A percentile compares a stretch with the other conserved stretches of the same genome.
These are phyloP conservation scores for Tribonema minus DNA, from an alignment of 108 stramenopile genomes.

Conservation along the genomic window DNA sequence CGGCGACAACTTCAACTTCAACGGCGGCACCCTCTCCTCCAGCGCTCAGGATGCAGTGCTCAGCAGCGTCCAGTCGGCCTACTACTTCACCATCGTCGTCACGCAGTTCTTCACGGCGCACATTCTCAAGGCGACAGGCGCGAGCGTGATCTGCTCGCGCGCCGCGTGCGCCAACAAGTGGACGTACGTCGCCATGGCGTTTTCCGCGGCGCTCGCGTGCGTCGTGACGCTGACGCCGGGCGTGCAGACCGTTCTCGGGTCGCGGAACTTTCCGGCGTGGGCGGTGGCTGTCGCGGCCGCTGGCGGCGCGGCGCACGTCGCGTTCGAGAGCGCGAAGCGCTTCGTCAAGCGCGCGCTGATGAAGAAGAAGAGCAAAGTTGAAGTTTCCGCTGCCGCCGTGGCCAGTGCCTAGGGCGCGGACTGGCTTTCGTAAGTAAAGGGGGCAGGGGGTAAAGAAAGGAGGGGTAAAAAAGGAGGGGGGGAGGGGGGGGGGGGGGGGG, in stretches of 20 bases:
- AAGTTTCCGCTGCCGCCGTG: too few relatives aligned
- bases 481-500: too few relatives aligned
- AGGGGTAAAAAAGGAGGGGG: too few relatives aligned
- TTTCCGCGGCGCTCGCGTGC: background rate
- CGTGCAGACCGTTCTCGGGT: background rate
- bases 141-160: background rate
- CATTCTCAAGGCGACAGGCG: background rate
- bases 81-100: background rate
- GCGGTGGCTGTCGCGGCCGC: background rate
- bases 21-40: background rate
- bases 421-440: too few relatives aligned
- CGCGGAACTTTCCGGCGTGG: background rate
- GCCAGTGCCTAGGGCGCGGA: too few relatives aligned
- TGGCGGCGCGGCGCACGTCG: background rate
- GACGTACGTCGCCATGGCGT: background rate
- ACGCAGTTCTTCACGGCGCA: background rate
- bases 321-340: background rate
- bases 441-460: too few relatives aligned
- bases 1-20: background rate
- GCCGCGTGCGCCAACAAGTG: background rate
- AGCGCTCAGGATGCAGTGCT: background rate
- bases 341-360: too few relatives aligned
- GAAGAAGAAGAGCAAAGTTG: too few relatives aligned
- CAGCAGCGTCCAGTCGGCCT: background rate
- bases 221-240: background rate